Percentiles rank a stretch among this genome's conserved stretches.
Evolutionary conservation across 805 yeast species (phyloP).

Genomic region (Barnettozyma sucrosica): DNA sequence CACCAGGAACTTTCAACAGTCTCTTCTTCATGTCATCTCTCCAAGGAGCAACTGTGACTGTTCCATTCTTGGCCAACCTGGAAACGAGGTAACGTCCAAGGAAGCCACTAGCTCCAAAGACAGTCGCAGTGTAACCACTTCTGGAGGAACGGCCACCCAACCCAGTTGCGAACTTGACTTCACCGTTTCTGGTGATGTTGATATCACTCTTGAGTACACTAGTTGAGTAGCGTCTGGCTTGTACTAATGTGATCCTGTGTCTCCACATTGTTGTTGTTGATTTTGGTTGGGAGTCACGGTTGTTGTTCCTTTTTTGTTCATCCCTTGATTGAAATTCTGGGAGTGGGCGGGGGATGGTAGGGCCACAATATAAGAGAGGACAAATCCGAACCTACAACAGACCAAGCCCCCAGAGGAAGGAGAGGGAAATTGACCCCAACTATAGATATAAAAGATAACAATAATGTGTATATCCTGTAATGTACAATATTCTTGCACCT

Average conservation of each 20-base stretch:
- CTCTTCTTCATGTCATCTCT: constrained; percentile 75
- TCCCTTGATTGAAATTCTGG: neutral
- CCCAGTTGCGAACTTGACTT: constrained; percentile 66
- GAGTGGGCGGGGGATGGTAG: neutral
- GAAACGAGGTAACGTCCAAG: constrained; percentile 68
- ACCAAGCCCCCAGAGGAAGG: too few relatives aligned
- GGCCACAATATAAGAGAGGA: neutral
- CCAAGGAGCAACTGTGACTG: constrained; percentile 69
- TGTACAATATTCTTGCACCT: neutral
- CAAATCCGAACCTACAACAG: neutral
- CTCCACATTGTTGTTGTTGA: constrained; percentile 5
- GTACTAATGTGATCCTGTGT: constrained; percentile 2
- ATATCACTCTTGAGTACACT: constrained; percentile 45
- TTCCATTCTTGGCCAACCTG: constrained; percentile 78
- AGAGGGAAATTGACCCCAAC: too few relatives aligned
- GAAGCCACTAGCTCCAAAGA: constrained; percentile 78
- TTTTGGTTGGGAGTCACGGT: neutral
- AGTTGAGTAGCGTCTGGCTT: constrained; percentile 19
- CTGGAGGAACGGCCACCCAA: constrained; percentile 79
- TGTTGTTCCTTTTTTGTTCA: neutral
- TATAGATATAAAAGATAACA: neutral
- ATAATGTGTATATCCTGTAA: neutral
- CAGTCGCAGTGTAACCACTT: constrained; percentile 85
- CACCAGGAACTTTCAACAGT: constrained; percentile 77
- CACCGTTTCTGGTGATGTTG: constrained; percentile 69